These are phyloP conservation scores for Morella rubra DNA, from an alignment of 306 rosid species.

Conservation along the genomic window DNA sequence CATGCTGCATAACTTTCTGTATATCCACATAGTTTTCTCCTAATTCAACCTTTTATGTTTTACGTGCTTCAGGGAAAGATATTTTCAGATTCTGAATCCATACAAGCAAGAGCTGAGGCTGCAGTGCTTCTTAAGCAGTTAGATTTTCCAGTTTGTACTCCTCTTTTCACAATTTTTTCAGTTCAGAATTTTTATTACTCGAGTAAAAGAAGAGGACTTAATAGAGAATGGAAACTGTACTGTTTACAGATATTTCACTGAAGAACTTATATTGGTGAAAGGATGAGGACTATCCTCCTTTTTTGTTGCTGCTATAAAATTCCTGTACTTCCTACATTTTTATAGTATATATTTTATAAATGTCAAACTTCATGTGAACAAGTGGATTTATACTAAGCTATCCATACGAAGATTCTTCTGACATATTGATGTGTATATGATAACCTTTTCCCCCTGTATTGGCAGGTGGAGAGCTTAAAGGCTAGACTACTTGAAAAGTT, in stretches of 20 bases:
- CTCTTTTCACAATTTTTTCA: neutral
- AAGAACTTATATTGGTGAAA: constrained; percentile 3
- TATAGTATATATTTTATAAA: neutral
- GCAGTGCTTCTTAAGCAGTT: constrained; percentile 93
- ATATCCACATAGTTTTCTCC: constrained; percentile 14
- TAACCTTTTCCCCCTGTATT: constrained; percentile 34
- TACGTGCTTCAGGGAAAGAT: constrained; percentile 66
- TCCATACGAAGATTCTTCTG: neutral
- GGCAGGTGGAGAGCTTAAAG: constrained; percentile 82
- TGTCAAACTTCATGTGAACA: neutral
- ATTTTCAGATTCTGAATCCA: constrained; percentile 87
- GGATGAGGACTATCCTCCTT: neutral
- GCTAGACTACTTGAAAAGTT: constrained; percentile 74
- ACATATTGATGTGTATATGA: constrained; percentile 26
- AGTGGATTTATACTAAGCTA: neutral
- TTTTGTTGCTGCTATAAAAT: constrained; percentile 3
- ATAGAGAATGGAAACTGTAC: neutral
- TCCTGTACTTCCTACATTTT: neutral
- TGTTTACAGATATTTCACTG: neutral
- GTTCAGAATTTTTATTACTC: too few relatives aligned
- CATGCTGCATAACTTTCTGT: constrained; percentile 14
- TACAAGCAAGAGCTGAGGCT: constrained; percentile 93
- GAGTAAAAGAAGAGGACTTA: neutral
- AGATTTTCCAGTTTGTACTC: constrained; percentile 73
- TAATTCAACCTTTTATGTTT: constrained; percentile 32